Evolutionary conservation across 148 eudicot genomes (phyloP), one percentile per base, ranked within the genome.

Genomic region (Cornus suecica): DNA sequence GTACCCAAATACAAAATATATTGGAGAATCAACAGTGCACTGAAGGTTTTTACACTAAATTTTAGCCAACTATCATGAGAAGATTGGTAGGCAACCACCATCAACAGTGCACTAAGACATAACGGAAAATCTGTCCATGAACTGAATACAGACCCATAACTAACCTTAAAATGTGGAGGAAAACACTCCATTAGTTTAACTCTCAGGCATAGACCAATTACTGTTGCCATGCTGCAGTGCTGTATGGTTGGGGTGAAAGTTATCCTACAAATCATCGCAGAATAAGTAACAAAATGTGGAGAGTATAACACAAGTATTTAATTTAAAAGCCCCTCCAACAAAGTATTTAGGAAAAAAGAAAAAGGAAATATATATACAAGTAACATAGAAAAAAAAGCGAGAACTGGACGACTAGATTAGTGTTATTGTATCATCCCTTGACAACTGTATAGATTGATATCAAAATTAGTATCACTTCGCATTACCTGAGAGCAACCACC

Each of bases 171-270:
- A 86, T 92, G 97, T 48, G 94, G 88, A 71, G 94, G 97, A 71
- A 94, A 92, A 77, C 80, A 83, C 79, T 90, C 85, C 84, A 83
- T 92, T 34, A 92, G 81, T 68, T 89, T 92, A 81, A 92, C 90
- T 75, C 98, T 86, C 28, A 94, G 84, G 84, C 98, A 94, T 30
- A 94, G 79, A 69, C 98, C 98, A 71, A 94, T 94, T 25, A 94
- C 91, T 1, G 91, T 87, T 24, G 97, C 98, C 98, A 94, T 91
- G 81, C 88, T 92, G 80, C 97, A 94, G 48, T 92, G 94, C 81
- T 87, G 98, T 72, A 92, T 90, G 42, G 97, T 94, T 66, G 95
- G 97, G 13, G 97, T 94, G 86, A 94, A 94, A 74, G 88, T 90
- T 60, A 92, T 87, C 97, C 98, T 91, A 70, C 58, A 66, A 69